Percentiles rank a stretch among this genome's conserved stretches.
Conservation (phyloP, 2,329 filamentous ascomycete species). For the Aspergillus texensis region DNA sequence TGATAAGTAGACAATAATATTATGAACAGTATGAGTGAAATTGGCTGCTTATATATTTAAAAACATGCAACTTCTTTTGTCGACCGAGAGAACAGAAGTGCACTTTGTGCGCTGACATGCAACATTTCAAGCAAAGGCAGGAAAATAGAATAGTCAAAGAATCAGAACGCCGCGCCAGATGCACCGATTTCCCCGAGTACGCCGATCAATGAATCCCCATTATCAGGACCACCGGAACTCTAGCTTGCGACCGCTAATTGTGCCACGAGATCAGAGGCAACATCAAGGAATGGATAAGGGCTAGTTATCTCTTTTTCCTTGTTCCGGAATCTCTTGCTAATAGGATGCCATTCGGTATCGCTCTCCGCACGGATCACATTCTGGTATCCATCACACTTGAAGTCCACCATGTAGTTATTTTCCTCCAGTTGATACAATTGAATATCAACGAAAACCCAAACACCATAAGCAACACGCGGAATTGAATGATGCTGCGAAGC, state of each 20-base stretch:
- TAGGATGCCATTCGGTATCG: conserved; percentile 50
- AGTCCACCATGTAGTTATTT: conserved; percentile 93
- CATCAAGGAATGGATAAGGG: conserved; percentile 93
- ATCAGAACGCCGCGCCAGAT: conserved; percentile 1
- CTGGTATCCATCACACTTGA: conserved; percentile 98
- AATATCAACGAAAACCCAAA: conserved; percentile 95
- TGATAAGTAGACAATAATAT: background rate
- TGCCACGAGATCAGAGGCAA: conserved; percentile 89
- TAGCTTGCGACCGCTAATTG: conserved; percentile 82
- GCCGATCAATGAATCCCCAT: background rate
- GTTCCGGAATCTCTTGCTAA: conserved; percentile 55
- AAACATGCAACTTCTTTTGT: background rate
- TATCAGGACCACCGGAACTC: conserved; percentile 2
- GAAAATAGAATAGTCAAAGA: background rate
- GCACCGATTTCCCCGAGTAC: background rate
- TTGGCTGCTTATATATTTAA: background rate
- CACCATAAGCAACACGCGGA: conserved; percentile 61
- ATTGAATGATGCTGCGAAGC: conserved; percentile 37
- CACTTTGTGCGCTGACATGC: conserved; percentile 4
- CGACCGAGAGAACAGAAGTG: background rate
- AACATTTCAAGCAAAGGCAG: background rate
- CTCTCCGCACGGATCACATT: conserved; percentile 66
- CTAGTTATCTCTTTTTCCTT: conserved; percentile 95
- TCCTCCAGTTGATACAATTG: conserved; percentile 94
- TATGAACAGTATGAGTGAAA: background rate